A percentile compares a stretch with the other conserved stretches of the same genome.
These are phyloP conservation scores for Pseudozyma sp. DNA, from an alignment of 1,284 basidiomycete species.

Conservation along the genomic window DNA sequence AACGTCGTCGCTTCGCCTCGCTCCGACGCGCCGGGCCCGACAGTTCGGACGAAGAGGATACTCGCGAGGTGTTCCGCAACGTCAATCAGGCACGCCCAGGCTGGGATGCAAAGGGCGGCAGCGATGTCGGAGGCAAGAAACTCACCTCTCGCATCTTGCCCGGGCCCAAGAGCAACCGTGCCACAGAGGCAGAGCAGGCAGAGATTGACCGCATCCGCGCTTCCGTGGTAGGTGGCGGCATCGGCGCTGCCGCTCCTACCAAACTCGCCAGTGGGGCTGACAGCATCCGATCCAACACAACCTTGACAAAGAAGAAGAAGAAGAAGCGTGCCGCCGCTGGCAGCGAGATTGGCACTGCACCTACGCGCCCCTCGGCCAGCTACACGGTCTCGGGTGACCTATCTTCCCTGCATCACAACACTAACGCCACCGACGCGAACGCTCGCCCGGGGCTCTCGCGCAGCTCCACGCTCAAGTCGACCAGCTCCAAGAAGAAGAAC, in stretches of 20 bases:
- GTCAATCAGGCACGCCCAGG: slow-evolving; percentile 55
- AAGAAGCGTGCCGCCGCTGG: slow-evolving; percentile 52
- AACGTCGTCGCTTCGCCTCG: slow-evolving; percentile 21
- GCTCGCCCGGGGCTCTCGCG: slow-evolving; percentile 37
- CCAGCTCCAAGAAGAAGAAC: slow-evolving; percentile 60
- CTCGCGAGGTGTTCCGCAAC: slow-evolving; percentile 57
- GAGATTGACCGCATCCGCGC: slow-evolving; percentile 55
- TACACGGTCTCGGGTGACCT: slow-evolving; percentile 51
- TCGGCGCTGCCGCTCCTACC: slow-evolving; percentile 19
- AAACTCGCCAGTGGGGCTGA: slow-evolving; percentile 28
- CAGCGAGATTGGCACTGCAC: slow-evolving; percentile 61
- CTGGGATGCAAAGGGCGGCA: slow-evolving; percentile 24
- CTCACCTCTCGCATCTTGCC: slow-evolving; percentile 53
- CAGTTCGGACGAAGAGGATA: slow-evolving; percentile 61
- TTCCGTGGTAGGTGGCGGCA: slow-evolving; percentile 59
- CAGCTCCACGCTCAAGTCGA: slow-evolving; percentile 46
- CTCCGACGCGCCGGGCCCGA: slow-evolving; percentile 44
- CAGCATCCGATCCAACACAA: slow-evolving; percentile 38
- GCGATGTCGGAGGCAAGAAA: slow-evolving; percentile 54
- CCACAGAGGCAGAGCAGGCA: slow-evolving; percentile 35
- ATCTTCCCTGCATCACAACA: slow-evolving; percentile 30
- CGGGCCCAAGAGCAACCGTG: slow-evolving; percentile 54
- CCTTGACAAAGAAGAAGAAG: slow-evolving; percentile 56
- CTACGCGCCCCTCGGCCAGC: slow-evolving; percentile 52
- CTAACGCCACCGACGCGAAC: slow-evolving; percentile 6